phyloP scores from a whole-genome alignment of 140 eudicot genomes.

The Anethum foeniculum region DNA sequence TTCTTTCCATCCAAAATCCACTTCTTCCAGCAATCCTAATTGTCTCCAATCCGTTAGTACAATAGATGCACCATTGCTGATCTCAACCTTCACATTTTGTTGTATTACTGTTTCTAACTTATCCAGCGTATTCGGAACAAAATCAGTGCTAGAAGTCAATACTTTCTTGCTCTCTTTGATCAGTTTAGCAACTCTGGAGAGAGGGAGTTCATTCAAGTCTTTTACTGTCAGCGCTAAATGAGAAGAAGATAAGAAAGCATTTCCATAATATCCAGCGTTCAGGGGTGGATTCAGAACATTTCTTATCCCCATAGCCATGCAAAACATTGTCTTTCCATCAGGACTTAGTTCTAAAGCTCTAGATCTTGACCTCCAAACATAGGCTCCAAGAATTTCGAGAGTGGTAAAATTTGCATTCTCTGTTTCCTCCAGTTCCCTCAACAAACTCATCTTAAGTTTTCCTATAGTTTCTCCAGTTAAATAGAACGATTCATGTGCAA shows the following conservation, averaged over 20 bases:
- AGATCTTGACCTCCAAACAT: slow-evolving; percentile 20
- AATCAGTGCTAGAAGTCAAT: slow-evolving; percentile 1
- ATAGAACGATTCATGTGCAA: slow-evolving; percentile 15
- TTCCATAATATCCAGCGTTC: slow-evolving; percentile 18
- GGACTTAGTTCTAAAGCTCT: slow-evolving; percentile 14
- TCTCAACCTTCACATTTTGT: slow-evolving; percentile 4
- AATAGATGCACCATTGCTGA: slow-evolving; percentile 1
- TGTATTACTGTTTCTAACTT: slow-evolving; percentile 9
- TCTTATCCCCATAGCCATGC: slow-evolving; percentile 13
- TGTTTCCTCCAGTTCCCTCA: not conserved
- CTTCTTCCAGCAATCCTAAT: slow-evolving; percentile 13
- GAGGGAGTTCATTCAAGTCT: slow-evolving; percentile 12
- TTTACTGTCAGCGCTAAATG: slow-evolving; percentile 10
- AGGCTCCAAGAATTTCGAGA: slow-evolving; percentile 17
- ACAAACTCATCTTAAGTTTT: slow-evolving; percentile 6
- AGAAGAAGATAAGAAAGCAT: slow-evolving; percentile 10
- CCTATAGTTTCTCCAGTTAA: slow-evolving; percentile 4
- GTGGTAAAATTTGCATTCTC: slow-evolving; percentile 9
- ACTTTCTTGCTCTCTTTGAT: slow-evolving; percentile 22
- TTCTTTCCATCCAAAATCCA: slow-evolving; percentile 17
- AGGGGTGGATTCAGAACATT: slow-evolving; percentile 15
- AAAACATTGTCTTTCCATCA: slow-evolving; percentile 15
- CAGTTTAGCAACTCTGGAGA: slow-evolving; percentile 13
- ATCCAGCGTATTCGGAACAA: not conserved
- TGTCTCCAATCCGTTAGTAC: slow-evolving; percentile 21